Evolutionary conservation across 768 basidiomycete genomes (phyloP).

Genomic region (Pleurotus platypus): DNA sequence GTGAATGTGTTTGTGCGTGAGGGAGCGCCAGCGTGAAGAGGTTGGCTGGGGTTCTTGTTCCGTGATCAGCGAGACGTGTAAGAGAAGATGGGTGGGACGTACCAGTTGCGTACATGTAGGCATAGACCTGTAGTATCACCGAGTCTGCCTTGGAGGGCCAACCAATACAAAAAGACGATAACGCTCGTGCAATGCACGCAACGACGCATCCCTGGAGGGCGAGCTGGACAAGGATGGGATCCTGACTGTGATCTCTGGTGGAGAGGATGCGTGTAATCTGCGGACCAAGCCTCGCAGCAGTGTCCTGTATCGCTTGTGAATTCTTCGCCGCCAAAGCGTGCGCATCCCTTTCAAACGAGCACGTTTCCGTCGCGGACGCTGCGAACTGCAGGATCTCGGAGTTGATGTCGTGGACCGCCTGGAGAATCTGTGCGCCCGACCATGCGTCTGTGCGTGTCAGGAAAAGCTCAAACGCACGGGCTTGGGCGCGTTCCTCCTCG

Average conservation of each 20-base stretch:
- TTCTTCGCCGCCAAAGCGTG: neutral
- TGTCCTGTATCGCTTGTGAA: slow-evolving; percentile 52
- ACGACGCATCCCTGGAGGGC: slow-evolving; percentile 71
- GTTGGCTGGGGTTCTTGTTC: slow-evolving; percentile 69
- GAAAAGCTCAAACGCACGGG: slow-evolving; percentile 59
- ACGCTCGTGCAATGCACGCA: slow-evolving; percentile 61
- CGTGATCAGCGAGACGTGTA: slow-evolving; percentile 1
- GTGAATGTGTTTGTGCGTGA: slow-evolving; percentile 69
- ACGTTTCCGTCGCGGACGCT: slow-evolving; percentile 69
- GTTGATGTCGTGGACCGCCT: slow-evolving; percentile 77
- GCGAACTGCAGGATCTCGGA: slow-evolving; percentile 80
- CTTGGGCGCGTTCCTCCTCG: slow-evolving; percentile 56
- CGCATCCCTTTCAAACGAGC: slow-evolving; percentile 43
- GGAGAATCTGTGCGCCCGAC: slow-evolving; percentile 77
- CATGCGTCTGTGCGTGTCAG: slow-evolving; percentile 71
- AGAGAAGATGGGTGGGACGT: slow-evolving; percentile 14
- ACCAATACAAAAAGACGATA: slow-evolving; percentile 72
- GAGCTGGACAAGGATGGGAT: slow-evolving; percentile 73
- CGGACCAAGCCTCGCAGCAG: slow-evolving; percentile 59
- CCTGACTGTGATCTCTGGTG: slow-evolving; percentile 66
- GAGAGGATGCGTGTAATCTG: slow-evolving; percentile 59
- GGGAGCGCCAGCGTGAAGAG: slow-evolving; percentile 72
- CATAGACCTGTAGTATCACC: slow-evolving; percentile 58
- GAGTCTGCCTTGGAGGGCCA: slow-evolving; percentile 69
- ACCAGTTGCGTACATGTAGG: slow-evolving; percentile 55